phyloP scores from a whole-genome alignment of 208 protist genomes.

The Leishmania tropica region DNA sequence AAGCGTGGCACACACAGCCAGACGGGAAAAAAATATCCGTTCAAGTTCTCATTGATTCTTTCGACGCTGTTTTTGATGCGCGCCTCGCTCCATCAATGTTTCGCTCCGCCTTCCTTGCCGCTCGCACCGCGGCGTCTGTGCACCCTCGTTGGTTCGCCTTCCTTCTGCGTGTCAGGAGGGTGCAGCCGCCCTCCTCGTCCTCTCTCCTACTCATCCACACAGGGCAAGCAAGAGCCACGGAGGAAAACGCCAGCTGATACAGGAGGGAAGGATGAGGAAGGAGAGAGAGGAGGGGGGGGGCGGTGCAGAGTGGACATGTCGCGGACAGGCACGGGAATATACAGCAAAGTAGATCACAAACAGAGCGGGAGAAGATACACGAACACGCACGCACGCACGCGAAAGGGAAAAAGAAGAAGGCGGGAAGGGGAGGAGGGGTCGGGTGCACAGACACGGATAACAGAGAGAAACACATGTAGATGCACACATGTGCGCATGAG shows the following conservation, averaged over 20 bases:
- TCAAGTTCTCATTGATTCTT: neutral
- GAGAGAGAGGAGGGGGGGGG: neutral
- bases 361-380: neutral
- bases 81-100: neutral
- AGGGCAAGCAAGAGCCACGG: neutral
- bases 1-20: neutral
- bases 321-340: neutral
- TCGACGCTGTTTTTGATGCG: too few species aligned
- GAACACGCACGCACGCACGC: neutral
- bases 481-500: neutral
- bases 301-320: neutral
- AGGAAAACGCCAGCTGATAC: neutral
- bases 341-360: neutral
- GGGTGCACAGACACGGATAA: neutral
- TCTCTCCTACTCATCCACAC: neutral
- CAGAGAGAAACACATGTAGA: neutral
- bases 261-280: neutral
- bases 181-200: neutral
- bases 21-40: neutral
- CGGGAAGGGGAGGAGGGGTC: neutral
- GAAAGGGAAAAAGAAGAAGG: neutral
- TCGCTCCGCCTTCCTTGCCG: neutral
- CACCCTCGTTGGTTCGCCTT: too few species aligned
- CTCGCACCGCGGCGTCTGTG: neutral
- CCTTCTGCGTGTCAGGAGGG: too few species aligned